Conservation (phyloP, 192 early-diverging fungal species). For the Backusella macrospora region DNA sequence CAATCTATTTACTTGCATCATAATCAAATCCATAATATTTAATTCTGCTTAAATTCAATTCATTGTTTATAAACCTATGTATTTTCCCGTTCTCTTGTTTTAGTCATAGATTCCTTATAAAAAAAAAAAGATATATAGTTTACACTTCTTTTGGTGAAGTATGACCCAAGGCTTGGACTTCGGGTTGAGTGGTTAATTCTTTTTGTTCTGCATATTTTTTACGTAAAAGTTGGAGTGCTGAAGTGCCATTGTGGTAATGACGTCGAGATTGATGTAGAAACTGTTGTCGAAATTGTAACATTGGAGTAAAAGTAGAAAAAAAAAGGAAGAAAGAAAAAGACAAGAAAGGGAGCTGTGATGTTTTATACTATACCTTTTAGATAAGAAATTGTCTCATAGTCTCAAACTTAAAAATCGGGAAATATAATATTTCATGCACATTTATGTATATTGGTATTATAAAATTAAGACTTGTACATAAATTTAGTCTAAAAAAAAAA, state of each 20-base stretch:
- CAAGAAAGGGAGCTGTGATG: too few species aligned
- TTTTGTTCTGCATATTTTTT: constrained; percentile 9
- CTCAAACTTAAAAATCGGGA: too few species aligned
- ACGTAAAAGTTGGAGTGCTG: background rate
- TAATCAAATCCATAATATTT: constrained; percentile 65
- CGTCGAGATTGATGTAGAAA: constrained; percentile 7
- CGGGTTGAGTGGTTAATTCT: background rate
- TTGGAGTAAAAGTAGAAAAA: too few species aligned
- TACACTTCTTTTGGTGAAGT: constrained; percentile 40
- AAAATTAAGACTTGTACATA: too few species aligned
- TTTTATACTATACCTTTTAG: too few species aligned
- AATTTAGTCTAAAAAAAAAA: too few species aligned
- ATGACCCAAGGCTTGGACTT: constrained; percentile 16
- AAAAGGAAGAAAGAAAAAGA: too few species aligned
- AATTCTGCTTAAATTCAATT: constrained; percentile 54
- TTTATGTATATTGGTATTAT: too few species aligned
- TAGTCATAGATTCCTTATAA: background rate
- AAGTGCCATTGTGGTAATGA: constrained; percentile 9
- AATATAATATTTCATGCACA: too few species aligned
- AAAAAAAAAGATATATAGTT: background rate
- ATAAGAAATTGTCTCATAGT: too few species aligned
- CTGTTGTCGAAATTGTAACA: too few species aligned
- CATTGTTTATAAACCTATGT: constrained; percentile 62
- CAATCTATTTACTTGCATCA: constrained; percentile 36
- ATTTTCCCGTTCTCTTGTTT: too few species aligned